A percentile compares a stretch with the other conserved stretches of the same genome.
phyloP scores from a whole-genome alignment of 768 basidiomycete genomes.

The Trichaptum fuscoviolaceum region DNA sequence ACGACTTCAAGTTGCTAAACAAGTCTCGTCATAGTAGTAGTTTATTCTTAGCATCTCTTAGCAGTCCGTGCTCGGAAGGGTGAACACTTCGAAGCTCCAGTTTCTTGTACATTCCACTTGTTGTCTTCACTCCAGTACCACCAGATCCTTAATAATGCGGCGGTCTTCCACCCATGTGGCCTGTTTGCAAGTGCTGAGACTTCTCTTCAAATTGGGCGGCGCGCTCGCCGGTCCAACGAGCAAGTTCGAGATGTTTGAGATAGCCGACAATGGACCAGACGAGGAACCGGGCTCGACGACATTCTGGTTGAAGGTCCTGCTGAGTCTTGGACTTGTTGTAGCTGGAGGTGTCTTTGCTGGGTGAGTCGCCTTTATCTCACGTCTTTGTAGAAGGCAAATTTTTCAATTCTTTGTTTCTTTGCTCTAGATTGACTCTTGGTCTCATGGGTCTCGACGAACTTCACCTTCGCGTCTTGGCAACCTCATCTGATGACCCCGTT shows the following conservation, averaged over 20 bases:
- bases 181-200: background rate
- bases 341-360: conserved; percentile 91
- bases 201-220: background rate
- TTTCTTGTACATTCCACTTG: too few relatives aligned
- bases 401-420: conserved; percentile 1
- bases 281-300: conserved; percentile 47
- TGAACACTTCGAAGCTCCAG: too few relatives aligned
- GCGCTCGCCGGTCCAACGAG: conserved; percentile 1
- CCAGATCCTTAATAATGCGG: background rate
- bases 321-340: conserved; percentile 69
- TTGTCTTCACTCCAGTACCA: too few relatives aligned
- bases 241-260: background rate
- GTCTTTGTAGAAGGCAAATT: background rate
- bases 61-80: too few relatives aligned
- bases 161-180: background rate
- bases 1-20: too few relatives aligned
- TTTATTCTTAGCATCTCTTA: too few relatives aligned
- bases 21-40: too few relatives aligned
- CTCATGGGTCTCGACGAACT: conserved; percentile 93
- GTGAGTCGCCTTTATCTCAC: conserved; percentile 35
- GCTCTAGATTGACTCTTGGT: conserved; percentile 72
- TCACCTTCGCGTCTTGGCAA: conserved; percentile 79
- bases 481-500: conserved; percentile 67
- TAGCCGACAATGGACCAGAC: conserved; percentile 4
- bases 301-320: conserved; percentile 69